Conservation (phyloP, 768 basidiomycete genomes). For the Suillus occidentalis region DNA sequence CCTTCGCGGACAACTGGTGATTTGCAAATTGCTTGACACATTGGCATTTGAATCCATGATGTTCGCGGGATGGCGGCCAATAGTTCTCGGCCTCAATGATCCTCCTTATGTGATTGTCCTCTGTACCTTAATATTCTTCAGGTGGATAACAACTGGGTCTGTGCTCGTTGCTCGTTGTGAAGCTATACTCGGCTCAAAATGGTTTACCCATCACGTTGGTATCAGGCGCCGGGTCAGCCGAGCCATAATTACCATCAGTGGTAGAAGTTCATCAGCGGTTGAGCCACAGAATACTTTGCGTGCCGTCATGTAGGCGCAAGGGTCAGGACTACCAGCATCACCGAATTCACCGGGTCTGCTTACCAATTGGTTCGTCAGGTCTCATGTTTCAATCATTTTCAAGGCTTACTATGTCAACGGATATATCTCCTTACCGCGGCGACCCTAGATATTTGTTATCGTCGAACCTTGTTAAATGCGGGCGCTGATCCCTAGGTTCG, state of each 20-base stretch:
- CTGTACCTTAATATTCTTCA: not conserved
- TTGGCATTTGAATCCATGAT: conserved; percentile 10
- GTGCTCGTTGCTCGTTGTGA: conserved; percentile 13
- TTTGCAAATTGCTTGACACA: not conserved
- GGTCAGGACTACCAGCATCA: not conserved
- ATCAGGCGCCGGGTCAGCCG: not conserved
- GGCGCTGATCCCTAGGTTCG: not conserved
- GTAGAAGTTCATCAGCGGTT: not conserved
- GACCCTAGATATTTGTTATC: conserved; percentile 48
- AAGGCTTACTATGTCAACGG: conserved; percentile 44
- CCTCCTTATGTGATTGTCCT: conserved; percentile 23
- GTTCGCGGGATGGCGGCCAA: not conserved
- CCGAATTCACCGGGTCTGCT: conserved; percentile 51
- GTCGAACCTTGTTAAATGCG: conserved; percentile 28
- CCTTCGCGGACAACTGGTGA: not conserved
- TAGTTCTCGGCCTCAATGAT: not conserved
- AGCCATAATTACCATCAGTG: not conserved
- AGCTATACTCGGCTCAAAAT: conserved; percentile 45
- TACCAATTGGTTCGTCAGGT: conserved; percentile 50
- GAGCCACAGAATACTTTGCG: not conserved
- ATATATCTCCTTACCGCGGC: conserved; percentile 25
- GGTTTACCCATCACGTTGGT: not conserved
- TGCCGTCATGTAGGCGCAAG: not conserved
- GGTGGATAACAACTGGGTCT: not conserved
- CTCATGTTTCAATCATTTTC: conserved; percentile 35